Evolutionary conservation across 1,284 basidiomycete genomes (phyloP).

Genomic region (Boletus smithii): DNA sequence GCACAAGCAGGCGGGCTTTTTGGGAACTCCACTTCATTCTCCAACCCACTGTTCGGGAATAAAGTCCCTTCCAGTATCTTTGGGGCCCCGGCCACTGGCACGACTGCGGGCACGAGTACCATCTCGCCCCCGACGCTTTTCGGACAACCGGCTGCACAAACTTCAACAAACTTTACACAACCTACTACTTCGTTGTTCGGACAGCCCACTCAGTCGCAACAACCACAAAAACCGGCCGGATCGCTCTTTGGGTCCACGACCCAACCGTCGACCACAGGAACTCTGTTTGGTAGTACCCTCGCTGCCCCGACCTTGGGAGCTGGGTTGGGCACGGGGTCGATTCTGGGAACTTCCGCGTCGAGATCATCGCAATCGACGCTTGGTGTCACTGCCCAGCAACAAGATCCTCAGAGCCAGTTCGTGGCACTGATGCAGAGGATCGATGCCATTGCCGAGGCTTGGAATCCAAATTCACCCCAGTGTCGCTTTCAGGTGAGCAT

Average conservation of each 20-base stretch:
- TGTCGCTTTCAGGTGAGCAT: conserved; percentile 77
- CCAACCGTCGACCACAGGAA: conserved; percentile 29
- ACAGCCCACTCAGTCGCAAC: conserved; percentile 24
- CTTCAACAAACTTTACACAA: conserved; percentile 12
- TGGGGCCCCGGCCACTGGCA: conserved; percentile 11
- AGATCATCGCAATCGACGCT: conserved; percentile 28
- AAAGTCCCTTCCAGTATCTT: conserved; percentile 20
- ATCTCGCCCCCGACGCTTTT: conserved; percentile 31
- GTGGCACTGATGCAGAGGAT: conserved; percentile 59
- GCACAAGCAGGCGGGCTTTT: conserved; percentile 20
- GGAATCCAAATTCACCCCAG: conserved; percentile 66
- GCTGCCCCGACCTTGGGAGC: conserved; percentile 30
- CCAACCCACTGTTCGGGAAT: conserved; percentile 30
- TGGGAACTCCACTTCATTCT: conserved; percentile 17
- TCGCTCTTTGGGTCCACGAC: conserved; percentile 35
- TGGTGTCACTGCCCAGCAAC: conserved; percentile 39
- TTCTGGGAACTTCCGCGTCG: conserved; percentile 19
- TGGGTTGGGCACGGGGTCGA: conserved; percentile 25
- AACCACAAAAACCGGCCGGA: conserved; percentile 29
- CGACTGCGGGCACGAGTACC: conserved; percentile 17
- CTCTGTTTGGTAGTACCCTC: conserved; percentile 33
- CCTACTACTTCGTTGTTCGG: conserved; percentile 31
- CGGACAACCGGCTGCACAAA: conserved; percentile 28
- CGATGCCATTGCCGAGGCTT: conserved; percentile 64
- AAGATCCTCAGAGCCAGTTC: conserved; percentile 62